Evolutionary conservation across 2,329 filamentous ascomycete species (phyloP).

Genomic region (Sordariomycetes sp.): DNA sequence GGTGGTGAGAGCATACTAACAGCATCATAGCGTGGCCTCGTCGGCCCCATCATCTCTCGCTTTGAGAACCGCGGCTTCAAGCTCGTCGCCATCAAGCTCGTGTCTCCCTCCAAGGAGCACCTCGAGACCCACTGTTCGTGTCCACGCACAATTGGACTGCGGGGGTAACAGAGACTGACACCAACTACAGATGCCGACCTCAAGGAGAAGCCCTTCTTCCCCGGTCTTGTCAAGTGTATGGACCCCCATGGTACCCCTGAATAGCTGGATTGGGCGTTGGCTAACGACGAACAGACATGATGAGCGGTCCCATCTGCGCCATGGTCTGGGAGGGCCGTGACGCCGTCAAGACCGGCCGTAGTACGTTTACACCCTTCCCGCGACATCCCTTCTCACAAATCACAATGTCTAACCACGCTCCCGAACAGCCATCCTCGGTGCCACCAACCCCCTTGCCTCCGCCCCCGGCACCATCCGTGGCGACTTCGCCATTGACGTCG

Average conservation of each 20-base stretch:
- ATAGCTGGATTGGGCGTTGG: not conserved
- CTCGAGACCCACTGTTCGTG: slow-evolving; percentile 85
- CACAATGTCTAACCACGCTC: slow-evolving; percentile 5
- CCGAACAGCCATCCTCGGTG: slow-evolving; percentile 69
- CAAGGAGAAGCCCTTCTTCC: slow-evolving; percentile 91
- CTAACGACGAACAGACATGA: slow-evolving; percentile 59
- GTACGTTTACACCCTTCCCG: slow-evolving; percentile 29
- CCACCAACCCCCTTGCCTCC: slow-evolving; percentile 95
- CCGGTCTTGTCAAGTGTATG: slow-evolving; percentile 82
- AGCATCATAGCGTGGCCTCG: slow-evolving; percentile 70
- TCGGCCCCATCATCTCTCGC: slow-evolving; percentile 94
- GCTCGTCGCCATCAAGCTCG: slow-evolving; percentile 94
- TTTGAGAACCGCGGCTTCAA: slow-evolving; percentile 99
- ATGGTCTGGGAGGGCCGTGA: slow-evolving; percentile 99
- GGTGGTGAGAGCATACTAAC: not conserved
- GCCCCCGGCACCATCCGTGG: slow-evolving; percentile 97
- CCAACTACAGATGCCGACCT: slow-evolving; percentile 62
- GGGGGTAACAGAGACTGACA: not conserved
- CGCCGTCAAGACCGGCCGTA: slow-evolving; percentile 94
- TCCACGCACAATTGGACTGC: not conserved
- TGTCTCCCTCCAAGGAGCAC: slow-evolving; percentile 80
- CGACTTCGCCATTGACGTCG: slow-evolving; percentile 67
- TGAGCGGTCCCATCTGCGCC: slow-evolving; percentile 89
- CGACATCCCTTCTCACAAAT: not conserved
- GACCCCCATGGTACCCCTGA: slow-evolving; percentile 8